Evolutionary conservation across 1,284 basidiomycete genomes (phyloP), one percentile per base, ranked within the genome.

Genomic region (Rhizopogon parksii): DNA sequence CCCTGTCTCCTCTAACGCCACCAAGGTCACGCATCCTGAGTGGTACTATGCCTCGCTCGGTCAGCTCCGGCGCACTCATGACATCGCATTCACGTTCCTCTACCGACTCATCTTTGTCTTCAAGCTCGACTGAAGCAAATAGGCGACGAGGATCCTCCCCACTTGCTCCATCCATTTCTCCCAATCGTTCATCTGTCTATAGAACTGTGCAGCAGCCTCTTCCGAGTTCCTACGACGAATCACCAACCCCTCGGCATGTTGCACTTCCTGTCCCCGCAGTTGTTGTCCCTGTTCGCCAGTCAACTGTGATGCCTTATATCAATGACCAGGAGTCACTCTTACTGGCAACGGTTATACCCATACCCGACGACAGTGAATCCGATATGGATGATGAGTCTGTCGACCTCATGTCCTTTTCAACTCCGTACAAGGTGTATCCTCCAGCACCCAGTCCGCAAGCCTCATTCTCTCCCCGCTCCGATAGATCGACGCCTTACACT

Each of bases 321-420:
- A 65, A 69, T 34, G 65, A 53, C 66, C 77, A 87, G 38, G 79
- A 87, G 46, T 82, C 83, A n/a, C 68, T 88, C 3, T 73, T 89
- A 43, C 70, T 85, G 39, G 85, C 87, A 2, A 79, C 82, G 53
- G 73, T 73, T 34, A 81, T 88, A 40, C 86, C 86, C 11, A 74
- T 88, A 30, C 86, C 88, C 6, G 80, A 82, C 53, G 83, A 85
- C 58, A 81, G 76, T 57, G 85, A 87, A 59, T 83, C 80, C 0
- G 85, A 85, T 46, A 65, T 70, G 67, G 74, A 76, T 17, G 78
- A 79, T 52, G 73, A 76, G 30, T 77, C 80, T 6, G 62, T 76
- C 37, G 81, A 86, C 52, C 69, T 82, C 21, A 74, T 88, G 65
- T 85, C 85, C 3, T 88, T 89, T 60, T 86, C 86, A 2, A 71